These are phyloP conservation scores for Tolypocladium amazonense DNA, from an alignment of 2,329 filamentous ascomycete genomes.

Conservation along the genomic window DNA sequence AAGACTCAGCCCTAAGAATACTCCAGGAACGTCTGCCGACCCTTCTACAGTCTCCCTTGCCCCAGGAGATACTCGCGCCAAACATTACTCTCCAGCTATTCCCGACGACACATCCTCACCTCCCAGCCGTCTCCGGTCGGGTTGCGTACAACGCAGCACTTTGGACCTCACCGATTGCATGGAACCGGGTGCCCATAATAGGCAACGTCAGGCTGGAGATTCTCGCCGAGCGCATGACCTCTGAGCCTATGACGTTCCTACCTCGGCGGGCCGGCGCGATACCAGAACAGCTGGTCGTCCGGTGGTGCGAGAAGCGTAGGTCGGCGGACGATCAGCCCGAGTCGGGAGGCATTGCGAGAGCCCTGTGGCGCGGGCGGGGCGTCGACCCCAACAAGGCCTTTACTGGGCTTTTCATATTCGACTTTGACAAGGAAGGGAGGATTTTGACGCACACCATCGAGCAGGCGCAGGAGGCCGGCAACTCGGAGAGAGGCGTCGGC, in stretches of 20 bases:
- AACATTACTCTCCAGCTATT: constrained; percentile 63
- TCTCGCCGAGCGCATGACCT: constrained; percentile 77
- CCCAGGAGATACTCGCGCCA: constrained; percentile 67
- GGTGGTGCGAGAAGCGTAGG: constrained; percentile 55
- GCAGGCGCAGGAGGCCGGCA: constrained; percentile 72
- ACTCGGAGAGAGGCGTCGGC: constrained; percentile 72
- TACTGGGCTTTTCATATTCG: constrained; percentile 86
- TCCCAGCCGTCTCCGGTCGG: constrained; percentile 83
- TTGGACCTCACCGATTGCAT: constrained; percentile 92
- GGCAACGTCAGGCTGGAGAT: constrained; percentile 86
- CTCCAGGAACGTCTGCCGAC: constrained; percentile 58
- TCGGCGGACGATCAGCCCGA: constrained; percentile 11
- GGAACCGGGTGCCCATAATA: constrained; percentile 84
- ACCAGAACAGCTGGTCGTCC: constrained; percentile 77
- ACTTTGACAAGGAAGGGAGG: constrained; percentile 81
- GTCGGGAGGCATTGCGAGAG: constrained; percentile 33
- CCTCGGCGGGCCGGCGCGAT: constrained; percentile 40
- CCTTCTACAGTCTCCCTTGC: constrained; percentile 54
- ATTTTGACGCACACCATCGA: constrained; percentile 88
- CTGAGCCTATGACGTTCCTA: constrained; percentile 38
- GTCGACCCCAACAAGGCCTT: constrained; percentile 63
- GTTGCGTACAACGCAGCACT: constrained; percentile 87
- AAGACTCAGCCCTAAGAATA: constrained; percentile 44
- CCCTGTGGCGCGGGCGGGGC: constrained; percentile 20
- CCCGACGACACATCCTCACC: constrained; percentile 70